A percentile compares a stretch with the other conserved stretches of the same genome.
These are phyloP conservation scores for Coniosporium apollinis DNA, from an alignment of 495 filamentous ascomycete genomes.

Conservation along the genomic window DNA sequence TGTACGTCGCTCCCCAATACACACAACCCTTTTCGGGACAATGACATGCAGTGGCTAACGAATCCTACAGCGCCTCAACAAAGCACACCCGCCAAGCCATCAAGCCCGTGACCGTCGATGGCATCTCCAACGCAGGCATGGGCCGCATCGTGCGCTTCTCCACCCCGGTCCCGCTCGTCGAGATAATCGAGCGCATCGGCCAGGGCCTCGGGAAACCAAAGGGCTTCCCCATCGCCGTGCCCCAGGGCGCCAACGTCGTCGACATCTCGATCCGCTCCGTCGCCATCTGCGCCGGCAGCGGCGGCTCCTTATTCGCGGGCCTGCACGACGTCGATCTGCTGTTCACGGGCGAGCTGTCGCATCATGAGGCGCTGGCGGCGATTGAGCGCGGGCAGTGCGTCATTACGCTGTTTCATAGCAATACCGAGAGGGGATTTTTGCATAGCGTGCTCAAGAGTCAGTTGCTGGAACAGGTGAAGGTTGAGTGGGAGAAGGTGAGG, in stretches of 20 bases:
- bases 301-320: constrained; percentile 52
- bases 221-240: constrained; percentile 52
- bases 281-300: constrained; percentile 73
- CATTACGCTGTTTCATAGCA: constrained; percentile 73
- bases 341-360: constrained; percentile 84
- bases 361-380: constrained; percentile 76
- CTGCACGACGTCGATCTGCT: constrained; percentile 45
- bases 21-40: no score
- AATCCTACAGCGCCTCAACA: constrained; percentile 6
- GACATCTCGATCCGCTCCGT: constrained; percentile 41
- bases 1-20: constrained; percentile 8
- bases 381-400: constrained; percentile 79
- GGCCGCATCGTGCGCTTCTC: constrained; percentile 55
- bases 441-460: constrained; percentile 47
- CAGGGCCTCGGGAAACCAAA: constrained; percentile 42
- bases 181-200: constrained; percentile 45
- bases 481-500: constrained; percentile 34
- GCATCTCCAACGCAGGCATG: constrained; percentile 56
- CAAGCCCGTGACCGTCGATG: constrained; percentile 32
- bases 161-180: constrained; percentile 37
- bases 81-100: constrained; percentile 37
- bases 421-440: constrained; percentile 74
- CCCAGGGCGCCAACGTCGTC: constrained; percentile 35
- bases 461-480: constrained; percentile 38
- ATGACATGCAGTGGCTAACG: no score